phyloP scores from a whole-genome alignment of 768 basidiomycete genomes.

The Termitomyces sp. region DNA sequence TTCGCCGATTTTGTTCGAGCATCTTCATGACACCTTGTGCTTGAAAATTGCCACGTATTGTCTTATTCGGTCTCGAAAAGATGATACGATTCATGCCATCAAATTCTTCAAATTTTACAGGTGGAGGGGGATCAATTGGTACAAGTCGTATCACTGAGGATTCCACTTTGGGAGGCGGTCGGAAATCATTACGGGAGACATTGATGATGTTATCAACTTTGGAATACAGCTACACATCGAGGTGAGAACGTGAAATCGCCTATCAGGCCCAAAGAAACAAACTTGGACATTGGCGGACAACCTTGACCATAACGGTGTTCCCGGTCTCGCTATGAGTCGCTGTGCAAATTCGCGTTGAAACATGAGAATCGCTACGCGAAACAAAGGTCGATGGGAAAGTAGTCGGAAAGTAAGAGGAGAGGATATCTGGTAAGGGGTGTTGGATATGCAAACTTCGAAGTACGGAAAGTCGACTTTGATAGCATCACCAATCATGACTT shows the following conservation, averaged over 20 bases:
- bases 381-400: slow-evolving; percentile 91
- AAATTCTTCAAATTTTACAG: slow-evolving; percentile 94
- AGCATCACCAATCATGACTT: slow-evolving; percentile 95
- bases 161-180: slow-evolving; percentile 94
- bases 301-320: slow-evolving; percentile 85
- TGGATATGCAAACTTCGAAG: slow-evolving; percentile 99
- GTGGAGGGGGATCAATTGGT: slow-evolving; percentile 92
- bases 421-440: slow-evolving; percentile 99
- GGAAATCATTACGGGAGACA: slow-evolving; percentile 95
- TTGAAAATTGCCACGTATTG: slow-evolving; percentile 81
- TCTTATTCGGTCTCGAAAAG: slow-evolving; percentile 89
- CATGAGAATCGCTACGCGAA: slow-evolving; percentile 96
- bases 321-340: slow-evolving; percentile 82
- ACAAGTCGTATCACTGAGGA: slow-evolving; percentile 87
- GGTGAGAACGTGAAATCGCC: not conserved
- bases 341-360: slow-evolving; percentile 99
- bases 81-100: slow-evolving; percentile 91
- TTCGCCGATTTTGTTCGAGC: slow-evolving; percentile 90
- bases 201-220: slow-evolving; percentile 96
- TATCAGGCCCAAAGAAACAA: not conserved
- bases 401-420: slow-evolving; percentile 96
- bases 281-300: slow-evolving; percentile 92
- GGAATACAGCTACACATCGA: slow-evolving; percentile 60
- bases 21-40: slow-evolving; percentile 94
- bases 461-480: slow-evolving; percentile 97